Percentiles rank a stretch among this genome's conserved stretches.
phyloP scores from a whole-genome alignment of 495 filamentous ascomycete species.

The Glarea lozoyensis region DNA sequence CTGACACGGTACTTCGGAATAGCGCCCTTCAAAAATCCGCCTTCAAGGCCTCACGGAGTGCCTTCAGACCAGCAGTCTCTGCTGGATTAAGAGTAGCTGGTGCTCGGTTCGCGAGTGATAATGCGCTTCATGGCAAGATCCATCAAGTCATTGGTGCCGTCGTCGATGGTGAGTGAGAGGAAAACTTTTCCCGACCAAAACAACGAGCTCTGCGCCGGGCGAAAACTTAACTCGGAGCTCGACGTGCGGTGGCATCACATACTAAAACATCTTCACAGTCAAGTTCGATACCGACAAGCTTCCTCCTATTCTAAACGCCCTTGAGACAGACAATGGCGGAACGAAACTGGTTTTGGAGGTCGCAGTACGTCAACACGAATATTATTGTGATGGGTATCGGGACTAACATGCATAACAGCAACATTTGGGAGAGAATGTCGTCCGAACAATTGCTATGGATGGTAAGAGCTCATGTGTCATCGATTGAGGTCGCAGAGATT shows the following conservation, averaged over 20 bases:
- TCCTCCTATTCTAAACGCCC: constrained; percentile 94
- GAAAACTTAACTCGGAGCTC: constrained; percentile 13
- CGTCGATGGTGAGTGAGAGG: constrained; percentile 55
- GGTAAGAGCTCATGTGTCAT: constrained; percentile 50
- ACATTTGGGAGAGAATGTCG: constrained; percentile 99
- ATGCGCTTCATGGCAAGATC: constrained; percentile 66
- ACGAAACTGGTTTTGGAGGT: constrained; percentile 96
- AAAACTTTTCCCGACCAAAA: constrained; percentile 15
- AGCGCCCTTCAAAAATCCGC: constrained; percentile 68
- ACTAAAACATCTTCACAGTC: constrained; percentile 29
- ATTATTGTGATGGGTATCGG: constrained; percentile 7
- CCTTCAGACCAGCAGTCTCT: constrained; percentile 54
- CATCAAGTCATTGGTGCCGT: constrained; percentile 73
- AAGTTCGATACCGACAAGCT: constrained; percentile 96
- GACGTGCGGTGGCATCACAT: background rate
- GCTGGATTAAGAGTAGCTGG: constrained; percentile 51
- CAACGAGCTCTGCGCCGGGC: constrained; percentile 12
- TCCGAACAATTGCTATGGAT: constrained; percentile 99
- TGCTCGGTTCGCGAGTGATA: constrained; percentile 63
- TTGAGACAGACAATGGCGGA: constrained; percentile 83
- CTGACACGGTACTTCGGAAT: constrained; percentile 40
- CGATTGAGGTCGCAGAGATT: constrained; percentile 11
- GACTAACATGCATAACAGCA: constrained; percentile 57
- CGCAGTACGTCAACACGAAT: constrained; percentile 55
- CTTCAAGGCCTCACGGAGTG: constrained; percentile 59